Evolutionary conservation across 768 basidiomycete species (phyloP), one percentile per base, ranked within the genome.

Genomic region (Rhizopogon rudus): DNA sequence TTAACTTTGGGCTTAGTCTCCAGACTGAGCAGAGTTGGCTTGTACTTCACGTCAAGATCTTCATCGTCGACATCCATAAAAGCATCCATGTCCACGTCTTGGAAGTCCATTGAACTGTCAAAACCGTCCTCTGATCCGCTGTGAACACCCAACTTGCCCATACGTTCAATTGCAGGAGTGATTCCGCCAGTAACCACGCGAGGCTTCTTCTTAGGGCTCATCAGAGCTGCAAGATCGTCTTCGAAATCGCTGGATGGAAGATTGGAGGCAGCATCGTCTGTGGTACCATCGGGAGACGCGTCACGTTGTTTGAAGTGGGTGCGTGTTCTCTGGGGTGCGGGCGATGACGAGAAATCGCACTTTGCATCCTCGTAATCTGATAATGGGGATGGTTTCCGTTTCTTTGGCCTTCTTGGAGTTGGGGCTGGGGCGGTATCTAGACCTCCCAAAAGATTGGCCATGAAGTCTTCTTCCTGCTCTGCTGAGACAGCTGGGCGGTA

Each of bases 401-500:
- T 91, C 53, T 81, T 81, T n/a, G 73, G 59, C 28, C 65, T 72
- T 28, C 54, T 54, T 2, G 69, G 69, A 3, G 73, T 60, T 10
- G 79, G 66, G 28, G 70, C 64, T 10, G 81, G 71, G 9, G 72
- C 64, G 5, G 73, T 70, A 57, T 91, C 91, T 68, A 96, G 81
- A 20, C 74, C 80, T 8, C 85, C 88, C 9, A 99, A 73, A 1
- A 99, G 71, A 39, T 80, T 81, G 0, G 83, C 81, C 91, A 99
- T 89, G 60, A 99, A 93, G 61, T 96, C 93, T 40, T 81, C 77
- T 67, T 98, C 97, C 62, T 93, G 83, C 51, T 86, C 88, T 12
- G 78, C 85, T 7, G 89, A 86, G 12, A 87, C 81, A 0, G 76
- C 76, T 1, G 89, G 86, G 31, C 92, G 81, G 67, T 98, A 98